A percentile compares a stretch with the other conserved stretches of the same genome.
These are phyloP conservation scores for Penicillium sp. DNA, from an alignment of 2,329 filamentous ascomycete genomes.

Conservation along the genomic window DNA sequence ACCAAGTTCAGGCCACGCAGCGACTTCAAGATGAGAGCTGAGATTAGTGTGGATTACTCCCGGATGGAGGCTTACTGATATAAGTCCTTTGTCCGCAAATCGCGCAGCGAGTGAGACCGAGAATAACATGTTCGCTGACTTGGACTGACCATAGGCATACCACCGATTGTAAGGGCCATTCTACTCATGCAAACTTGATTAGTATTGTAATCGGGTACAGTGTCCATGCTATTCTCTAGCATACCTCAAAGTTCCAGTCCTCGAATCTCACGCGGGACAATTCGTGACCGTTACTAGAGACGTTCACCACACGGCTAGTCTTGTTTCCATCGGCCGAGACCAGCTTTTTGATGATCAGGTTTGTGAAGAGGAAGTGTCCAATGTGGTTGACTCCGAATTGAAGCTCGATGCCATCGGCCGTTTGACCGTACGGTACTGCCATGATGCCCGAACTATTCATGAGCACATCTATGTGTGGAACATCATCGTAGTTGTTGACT, in stretches of 20 bases:
- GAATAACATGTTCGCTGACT: slow-evolving; percentile 50
- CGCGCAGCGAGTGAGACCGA: slow-evolving; percentile 38
- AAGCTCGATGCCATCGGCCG: slow-evolving; percentile 40
- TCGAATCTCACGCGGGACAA: slow-evolving; percentile 45
- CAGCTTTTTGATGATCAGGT: slow-evolving; percentile 38
- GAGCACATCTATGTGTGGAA: slow-evolving; percentile 40
- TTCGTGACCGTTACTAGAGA: slow-evolving; percentile 49
- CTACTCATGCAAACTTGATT: slow-evolving; percentile 7
- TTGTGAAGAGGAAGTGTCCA: slow-evolving; percentile 43
- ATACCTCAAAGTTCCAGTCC: slow-evolving; percentile 48
- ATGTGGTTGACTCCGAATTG: slow-evolving; percentile 44
- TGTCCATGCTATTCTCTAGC: not conserved
- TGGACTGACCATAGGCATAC: slow-evolving; percentile 47
- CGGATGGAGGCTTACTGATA: slow-evolving; percentile 29
- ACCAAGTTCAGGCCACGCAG: slow-evolving; percentile 12
- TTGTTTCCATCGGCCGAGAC: slow-evolving; percentile 26
- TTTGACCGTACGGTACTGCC: slow-evolving; percentile 28
- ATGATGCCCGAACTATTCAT: slow-evolving; percentile 49
- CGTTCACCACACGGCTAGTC: slow-evolving; percentile 38
- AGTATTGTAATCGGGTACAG: not conserved
- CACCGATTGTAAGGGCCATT: slow-evolving; percentile 32
- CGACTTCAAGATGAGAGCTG: slow-evolving; percentile 10
- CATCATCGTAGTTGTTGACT: slow-evolving; percentile 28
- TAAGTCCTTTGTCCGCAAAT: slow-evolving; percentile 21
- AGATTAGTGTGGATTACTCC: slow-evolving; percentile 28